Conservation (phyloP, 208 protist genomes). For the Wallacemonas collosoma region DNA sequence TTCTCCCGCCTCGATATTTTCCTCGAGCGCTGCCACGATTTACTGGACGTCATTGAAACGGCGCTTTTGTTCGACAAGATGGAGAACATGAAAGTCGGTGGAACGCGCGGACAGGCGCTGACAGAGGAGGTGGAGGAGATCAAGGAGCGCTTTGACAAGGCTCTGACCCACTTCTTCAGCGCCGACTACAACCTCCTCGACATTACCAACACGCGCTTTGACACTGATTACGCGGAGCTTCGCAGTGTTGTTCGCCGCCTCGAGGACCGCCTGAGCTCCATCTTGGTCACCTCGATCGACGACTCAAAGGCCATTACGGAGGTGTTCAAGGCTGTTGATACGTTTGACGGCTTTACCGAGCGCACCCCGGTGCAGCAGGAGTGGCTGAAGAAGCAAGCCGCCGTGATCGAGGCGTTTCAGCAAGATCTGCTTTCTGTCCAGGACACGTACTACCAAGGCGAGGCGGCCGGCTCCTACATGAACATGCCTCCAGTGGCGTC, state of each 20-base stretch:
- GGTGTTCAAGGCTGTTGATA: constrained; percentile 96
- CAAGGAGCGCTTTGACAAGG: constrained; percentile 84
- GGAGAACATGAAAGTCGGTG: constrained; percentile 96
- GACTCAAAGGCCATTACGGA: constrained; percentile 92
- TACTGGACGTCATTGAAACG: constrained; percentile 94
- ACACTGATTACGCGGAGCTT: constrained; percentile 93
- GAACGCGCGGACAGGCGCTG: constrained; percentile 92
- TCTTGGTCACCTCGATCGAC: constrained; percentile 94
- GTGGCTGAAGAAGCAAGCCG: constrained; percentile 93
- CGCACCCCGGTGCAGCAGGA: constrained; percentile 94
- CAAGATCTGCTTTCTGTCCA: constrained; percentile 90
- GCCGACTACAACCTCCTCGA: constrained; percentile 96
- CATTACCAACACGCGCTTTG: constrained; percentile 94
- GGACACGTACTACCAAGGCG: constrained; percentile 91
- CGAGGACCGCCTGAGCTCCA: constrained; percentile 92
- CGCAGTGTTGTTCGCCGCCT: constrained; percentile 85
- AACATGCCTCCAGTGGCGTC: constrained; percentile 95
- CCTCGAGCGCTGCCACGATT: constrained; percentile 96
- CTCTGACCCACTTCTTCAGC: constrained; percentile 77
- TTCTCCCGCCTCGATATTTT: constrained; percentile 96
- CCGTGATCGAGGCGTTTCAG: constrained; percentile 81
- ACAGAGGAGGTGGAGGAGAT: constrained; percentile 90
- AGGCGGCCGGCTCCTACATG: constrained; percentile 71
- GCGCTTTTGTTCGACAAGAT: constrained; percentile 96
- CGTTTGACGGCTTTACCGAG: constrained; percentile 96